Base-by-base conservation (phyloP, 164 flowering plant genomes). In the Litsea cubeba region DNA sequence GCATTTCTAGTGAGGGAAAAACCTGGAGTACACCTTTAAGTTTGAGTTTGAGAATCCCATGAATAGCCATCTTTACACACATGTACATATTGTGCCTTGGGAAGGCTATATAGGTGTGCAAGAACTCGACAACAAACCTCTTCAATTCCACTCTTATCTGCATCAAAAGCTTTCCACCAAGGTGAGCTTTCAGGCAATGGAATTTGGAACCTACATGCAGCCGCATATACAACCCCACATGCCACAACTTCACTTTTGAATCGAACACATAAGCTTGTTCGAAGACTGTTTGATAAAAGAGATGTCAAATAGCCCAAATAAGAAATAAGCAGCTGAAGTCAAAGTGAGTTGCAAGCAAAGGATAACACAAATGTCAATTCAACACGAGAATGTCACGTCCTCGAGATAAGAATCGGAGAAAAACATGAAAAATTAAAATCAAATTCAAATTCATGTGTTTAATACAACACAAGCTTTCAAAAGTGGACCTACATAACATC, bases 141-240 rank as follows among this genome's bases (percentile, higher is more conserved):
- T 84, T 94, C 97, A 58, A 94, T 94, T 62, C 88, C 94, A 67
- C 90, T 76, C 77, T 91, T 90, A 12, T 91, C 97, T 2, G 95
- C 95, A 85, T 92, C 98, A 87, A 96, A 92, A 72, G 88, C 97
- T 82, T 90, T 89, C 98, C 98, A 96, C 99, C 99, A 96, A 22
- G 98, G 98, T 70, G 94, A 97, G 81, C 90, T 91, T 82, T 96
- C 99, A 30, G 99, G 98, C 62, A 96, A 89, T 17, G 99, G 91
- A 46, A 90, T 91, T 71, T 88, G 89, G 77, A 90, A 91, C 82
- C 94, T 83, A 22, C 97, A 91, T n/a, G 99, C 91, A 73, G 99
- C 98, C 72, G 98, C 99, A 84, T 92, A 92, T 20, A 93, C 97
- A 67, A 92, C 98, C 63, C 98, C 99, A 86, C 98, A 95, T 62